Evolutionary conservation across 805 yeast genomes (phyloP).

Genomic region (Pichia paraexigua): DNA sequence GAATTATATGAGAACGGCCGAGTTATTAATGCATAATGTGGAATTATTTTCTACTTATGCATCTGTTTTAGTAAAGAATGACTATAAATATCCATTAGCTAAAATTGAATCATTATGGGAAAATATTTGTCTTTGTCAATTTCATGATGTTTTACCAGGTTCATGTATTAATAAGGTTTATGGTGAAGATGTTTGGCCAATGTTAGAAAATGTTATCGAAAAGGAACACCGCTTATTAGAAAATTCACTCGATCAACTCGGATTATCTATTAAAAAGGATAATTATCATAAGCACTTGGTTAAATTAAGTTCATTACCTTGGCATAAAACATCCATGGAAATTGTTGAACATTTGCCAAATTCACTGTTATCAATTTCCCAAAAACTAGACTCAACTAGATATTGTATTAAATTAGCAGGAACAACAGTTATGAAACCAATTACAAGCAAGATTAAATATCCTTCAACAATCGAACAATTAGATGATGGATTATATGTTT

Average conservation of each 20-base stretch:
- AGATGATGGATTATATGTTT: constrained; percentile 32
- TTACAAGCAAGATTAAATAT: constrained; percentile 25
- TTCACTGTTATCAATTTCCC: constrained; percentile 5
- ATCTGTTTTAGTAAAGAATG: constrained; percentile 40
- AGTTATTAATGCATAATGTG: constrained; percentile 72
- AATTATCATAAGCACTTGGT: constrained; percentile 16
- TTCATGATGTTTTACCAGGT: constrained; percentile 98
- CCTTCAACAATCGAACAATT: constrained; percentile 43
- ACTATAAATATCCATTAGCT: constrained; percentile 63
- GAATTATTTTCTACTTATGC: constrained; percentile 77
- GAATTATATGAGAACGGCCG: constrained; percentile 68
- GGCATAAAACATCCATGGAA: constrained; percentile 48
- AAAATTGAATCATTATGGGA: constrained; percentile 77
- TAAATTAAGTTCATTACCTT: constrained; percentile 52
- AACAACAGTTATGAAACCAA: constrained; percentile 19
- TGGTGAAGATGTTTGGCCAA: constrained; percentile 76
- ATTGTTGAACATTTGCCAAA: constrained; percentile 15
- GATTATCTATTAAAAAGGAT: constrained; percentile 6
- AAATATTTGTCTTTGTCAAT: constrained; percentile 80
- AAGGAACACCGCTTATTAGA: constrained; percentile 45
- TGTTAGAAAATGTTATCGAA: constrained; percentile 51
- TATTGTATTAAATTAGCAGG: constrained; percentile 17
- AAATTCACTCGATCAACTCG: constrained; percentile 30
- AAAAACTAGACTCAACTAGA: constrained; percentile 7
- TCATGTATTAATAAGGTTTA: constrained; percentile 92